Conservation (phyloP, 257 asterid genomes). For the Plantago elongata region DNA sequence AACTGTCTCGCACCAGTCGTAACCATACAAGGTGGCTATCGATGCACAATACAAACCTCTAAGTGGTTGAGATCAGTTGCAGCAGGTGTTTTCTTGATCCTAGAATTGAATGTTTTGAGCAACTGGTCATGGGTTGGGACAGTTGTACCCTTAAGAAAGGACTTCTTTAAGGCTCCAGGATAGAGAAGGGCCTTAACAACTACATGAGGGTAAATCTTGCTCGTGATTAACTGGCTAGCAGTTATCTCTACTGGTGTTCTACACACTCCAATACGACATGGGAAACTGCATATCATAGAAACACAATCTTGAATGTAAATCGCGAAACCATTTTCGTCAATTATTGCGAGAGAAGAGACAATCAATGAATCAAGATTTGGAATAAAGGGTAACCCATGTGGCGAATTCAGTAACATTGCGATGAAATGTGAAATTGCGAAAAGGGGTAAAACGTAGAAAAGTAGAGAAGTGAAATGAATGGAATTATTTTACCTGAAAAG, state of each 20-base stretch:
- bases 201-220: slow-evolving; percentile 33
- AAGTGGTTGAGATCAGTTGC: slow-evolving; percentile 44
- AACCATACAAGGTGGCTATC: no score
- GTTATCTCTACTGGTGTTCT: slow-evolving; percentile 49
- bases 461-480: background rate
- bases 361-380: background rate
- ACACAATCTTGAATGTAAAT: no score
- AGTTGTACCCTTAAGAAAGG: slow-evolving; percentile 24
- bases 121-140: slow-evolving; percentile 36
- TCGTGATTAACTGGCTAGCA: slow-evolving; percentile 36
- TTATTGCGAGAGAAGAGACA: no score
- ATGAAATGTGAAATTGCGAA: background rate
- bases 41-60: slow-evolving; percentile 41
- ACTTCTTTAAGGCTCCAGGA: slow-evolving; percentile 50
- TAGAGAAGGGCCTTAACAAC: slow-evolving; percentile 44
- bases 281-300: slow-evolving; percentile 37
- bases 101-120: slow-evolving; percentile 29
- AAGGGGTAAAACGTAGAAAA: background rate
- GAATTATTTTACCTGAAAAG: slow-evolving; percentile 63
- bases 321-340: no score
- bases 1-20: no score
- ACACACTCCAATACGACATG: slow-evolving; percentile 51
- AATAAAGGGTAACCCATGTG: background rate
- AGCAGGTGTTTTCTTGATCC: slow-evolving; percentile 9
- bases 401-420: background rate